phyloP scores from a whole-genome alignment of 306 rosid genomes.

The Citrullus colocynthis region DNA sequence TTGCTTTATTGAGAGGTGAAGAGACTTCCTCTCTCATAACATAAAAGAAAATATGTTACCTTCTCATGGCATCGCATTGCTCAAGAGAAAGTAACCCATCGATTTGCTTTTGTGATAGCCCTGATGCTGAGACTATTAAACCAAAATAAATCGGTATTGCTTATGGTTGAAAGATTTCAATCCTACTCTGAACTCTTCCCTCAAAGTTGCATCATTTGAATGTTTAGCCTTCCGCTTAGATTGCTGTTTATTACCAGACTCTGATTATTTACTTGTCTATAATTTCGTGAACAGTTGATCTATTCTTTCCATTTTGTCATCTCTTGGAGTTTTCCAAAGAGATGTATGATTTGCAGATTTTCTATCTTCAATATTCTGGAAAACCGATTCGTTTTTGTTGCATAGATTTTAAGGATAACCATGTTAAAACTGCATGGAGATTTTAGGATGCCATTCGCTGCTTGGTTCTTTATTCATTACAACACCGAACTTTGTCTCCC shows the following conservation, averaged over 20 bases:
- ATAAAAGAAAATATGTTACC: not conserved
- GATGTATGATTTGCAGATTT: not conserved
- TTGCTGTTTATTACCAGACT: not conserved
- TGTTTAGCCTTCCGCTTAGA: not conserved
- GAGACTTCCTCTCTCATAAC: not conserved
- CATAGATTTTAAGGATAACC: not conserved
- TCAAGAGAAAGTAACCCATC: not conserved
- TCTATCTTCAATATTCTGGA: not conserved
- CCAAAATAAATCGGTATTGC: not conserved
- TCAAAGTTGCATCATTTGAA: not conserved
- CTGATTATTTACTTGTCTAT: not conserved
- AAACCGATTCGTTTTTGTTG: not conserved
- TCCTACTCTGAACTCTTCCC: not conserved
- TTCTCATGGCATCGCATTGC: not conserved
- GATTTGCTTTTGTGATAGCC: not conserved
- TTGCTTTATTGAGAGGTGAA: not conserved
- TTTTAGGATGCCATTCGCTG: not conserved
- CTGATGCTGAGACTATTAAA: not conserved
- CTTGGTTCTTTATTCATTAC: not conserved
- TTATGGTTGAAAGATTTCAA: not conserved
- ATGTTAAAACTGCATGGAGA: not conserved
- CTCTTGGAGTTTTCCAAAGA: not conserved
- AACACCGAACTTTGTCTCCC: not conserved
- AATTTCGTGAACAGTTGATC: not conserved
- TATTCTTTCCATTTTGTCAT: not conserved